A percentile compares a stretch with the other conserved stretches of the same genome.
These are phyloP conservation scores for Pseudogymnoascus sp. DNA, from an alignment of 2,329 filamentous ascomycete species.

Conservation along the genomic window DNA sequence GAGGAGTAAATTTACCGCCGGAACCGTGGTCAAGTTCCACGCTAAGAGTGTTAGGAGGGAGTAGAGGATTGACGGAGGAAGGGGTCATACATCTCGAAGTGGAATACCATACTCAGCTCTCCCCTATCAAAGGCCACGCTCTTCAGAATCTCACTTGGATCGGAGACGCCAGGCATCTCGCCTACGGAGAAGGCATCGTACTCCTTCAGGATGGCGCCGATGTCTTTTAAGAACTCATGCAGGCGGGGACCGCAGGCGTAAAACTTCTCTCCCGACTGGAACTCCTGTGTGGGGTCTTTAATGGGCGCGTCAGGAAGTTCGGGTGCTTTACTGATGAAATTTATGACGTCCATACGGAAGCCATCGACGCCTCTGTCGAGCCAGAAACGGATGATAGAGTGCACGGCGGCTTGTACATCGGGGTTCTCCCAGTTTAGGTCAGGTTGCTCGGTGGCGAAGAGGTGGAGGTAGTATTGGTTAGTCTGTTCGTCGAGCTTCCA, in stretches of 20 bases:
- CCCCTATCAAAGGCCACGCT: slow-evolving; percentile 47
- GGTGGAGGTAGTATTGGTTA: slow-evolving; percentile 46
- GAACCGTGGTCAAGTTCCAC: slow-evolving; percentile 42
- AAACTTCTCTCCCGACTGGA: slow-evolving; percentile 37
- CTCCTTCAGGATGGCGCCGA: slow-evolving; percentile 37
- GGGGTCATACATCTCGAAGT: slow-evolving; percentile 51
- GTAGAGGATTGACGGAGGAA: slow-evolving; percentile 2
- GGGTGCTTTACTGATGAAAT: slow-evolving; percentile 55
- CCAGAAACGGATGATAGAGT: slow-evolving; percentile 66
- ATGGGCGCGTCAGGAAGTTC: slow-evolving; percentile 45
- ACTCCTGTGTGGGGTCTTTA: slow-evolving; percentile 33
- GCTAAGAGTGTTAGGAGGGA: slow-evolving; percentile 22
- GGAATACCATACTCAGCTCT: slow-evolving; percentile 65
- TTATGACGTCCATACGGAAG: slow-evolving; percentile 61
- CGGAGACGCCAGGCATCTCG: slow-evolving; percentile 38
- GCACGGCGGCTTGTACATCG: slow-evolving; percentile 57
- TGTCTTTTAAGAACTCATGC: slow-evolving; percentile 40
- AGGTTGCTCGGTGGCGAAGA: slow-evolving; percentile 63
- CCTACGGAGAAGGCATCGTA: slow-evolving; percentile 46
- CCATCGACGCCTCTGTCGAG: slow-evolving; percentile 50
- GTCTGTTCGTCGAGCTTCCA: slow-evolving; percentile 46
- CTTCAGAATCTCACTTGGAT: slow-evolving; percentile 41
- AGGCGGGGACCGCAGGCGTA: slow-evolving; percentile 53
- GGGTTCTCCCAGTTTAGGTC: slow-evolving; percentile 74
- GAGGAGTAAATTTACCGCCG: slow-evolving; percentile 38